Evolutionary conservation across 495 filamentous ascomycete genomes (phyloP).

Genomic region (Penicillium diatomitis): DNA sequence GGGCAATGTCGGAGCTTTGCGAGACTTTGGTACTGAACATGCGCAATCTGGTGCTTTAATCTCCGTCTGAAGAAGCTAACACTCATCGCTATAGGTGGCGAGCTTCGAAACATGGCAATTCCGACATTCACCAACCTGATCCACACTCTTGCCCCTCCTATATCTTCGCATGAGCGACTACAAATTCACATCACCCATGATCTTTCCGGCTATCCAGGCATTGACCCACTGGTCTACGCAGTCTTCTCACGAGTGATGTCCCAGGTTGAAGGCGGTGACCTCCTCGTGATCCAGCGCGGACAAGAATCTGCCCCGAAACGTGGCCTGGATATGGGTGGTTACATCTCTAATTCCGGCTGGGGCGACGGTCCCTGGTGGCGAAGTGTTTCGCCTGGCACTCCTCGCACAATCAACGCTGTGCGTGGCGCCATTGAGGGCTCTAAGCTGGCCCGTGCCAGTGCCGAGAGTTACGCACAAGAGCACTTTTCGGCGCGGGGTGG

Average conservation of each 20-base stretch:
- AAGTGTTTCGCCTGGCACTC: conserved; percentile 45
- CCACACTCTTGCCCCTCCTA: conserved; percentile 89
- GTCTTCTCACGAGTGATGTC: conserved; percentile 97
- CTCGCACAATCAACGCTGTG: conserved; percentile 72
- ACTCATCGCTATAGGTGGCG: conserved; percentile 56
- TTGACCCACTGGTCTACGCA: conserved; percentile 85
- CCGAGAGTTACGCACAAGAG: conserved; percentile 78
- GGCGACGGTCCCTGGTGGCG: conserved; percentile 96
- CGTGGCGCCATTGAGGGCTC: conserved; percentile 76
- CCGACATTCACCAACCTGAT: conserved; percentile 93
- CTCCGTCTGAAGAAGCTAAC: conserved; percentile 2
- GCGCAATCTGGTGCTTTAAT: not conserved
- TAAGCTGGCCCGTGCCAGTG: conserved; percentile 77
- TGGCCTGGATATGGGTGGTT: conserved; percentile 40
- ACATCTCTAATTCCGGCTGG: conserved; percentile 58
- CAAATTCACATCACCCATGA: conserved; percentile 98
- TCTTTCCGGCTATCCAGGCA: conserved; percentile 82
- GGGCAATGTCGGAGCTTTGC: conserved; percentile 78
- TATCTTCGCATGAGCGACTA: conserved; percentile 93
- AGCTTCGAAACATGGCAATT: conserved; percentile 78
- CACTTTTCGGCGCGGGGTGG: conserved; percentile 71
- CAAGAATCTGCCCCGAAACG: conserved; percentile 70
- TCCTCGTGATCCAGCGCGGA: conserved; percentile 92
- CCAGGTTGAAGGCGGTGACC: conserved; percentile 94
- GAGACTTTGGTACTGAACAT: conserved; percentile 59